Percentiles rank a stretch among this genome's conserved stretches.
These are phyloP conservation scores for Globisporangium nodosum DNA, from an alignment of 352 stramenopile species.

Conservation along the genomic window DNA sequence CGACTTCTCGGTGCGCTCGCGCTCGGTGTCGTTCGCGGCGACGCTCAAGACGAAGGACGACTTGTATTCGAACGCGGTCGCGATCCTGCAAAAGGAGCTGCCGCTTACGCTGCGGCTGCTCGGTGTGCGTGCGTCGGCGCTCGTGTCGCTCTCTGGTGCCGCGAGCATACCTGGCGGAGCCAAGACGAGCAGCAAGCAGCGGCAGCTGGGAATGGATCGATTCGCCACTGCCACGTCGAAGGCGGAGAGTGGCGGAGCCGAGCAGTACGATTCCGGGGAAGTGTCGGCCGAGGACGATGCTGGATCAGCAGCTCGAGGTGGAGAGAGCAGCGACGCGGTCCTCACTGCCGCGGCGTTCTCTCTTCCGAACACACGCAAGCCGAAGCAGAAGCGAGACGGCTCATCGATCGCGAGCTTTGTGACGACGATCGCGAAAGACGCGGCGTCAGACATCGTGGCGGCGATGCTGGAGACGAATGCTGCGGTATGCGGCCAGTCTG, in stretches of 20 bases:
- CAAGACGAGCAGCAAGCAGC: conserved; percentile 14
- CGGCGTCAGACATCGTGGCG: conserved; percentile 12
- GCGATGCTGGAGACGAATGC: conserved; percentile 18
- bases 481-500: background rate
- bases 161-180: background rate
- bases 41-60: conserved; percentile 37
- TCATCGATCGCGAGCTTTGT: conserved; percentile 10
- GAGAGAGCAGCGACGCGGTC: background rate
- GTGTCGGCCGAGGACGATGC: background rate
- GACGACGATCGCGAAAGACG: conserved; percentile 6
- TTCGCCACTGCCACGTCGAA: conserved; percentile 22
- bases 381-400: background rate
- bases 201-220: conserved; percentile 40
- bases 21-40: conserved; percentile 39
- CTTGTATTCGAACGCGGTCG: conserved; percentile 34
- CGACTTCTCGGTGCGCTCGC: conserved; percentile 51
- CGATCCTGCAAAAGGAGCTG: conserved; percentile 56
- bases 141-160: conserved; percentile 24
- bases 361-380: background rate
- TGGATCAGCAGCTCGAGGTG: conserved; percentile 3
- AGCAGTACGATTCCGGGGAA: background rate
- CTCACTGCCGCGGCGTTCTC: background rate
- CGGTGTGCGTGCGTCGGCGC: conserved; percentile 47
- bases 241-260: background rate
- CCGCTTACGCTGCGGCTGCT: conserved; percentile 64